These are phyloP conservation scores for Sporothrix euskadiensis DNA, from an alignment of 2,329 filamentous ascomycete genomes.

Conservation along the genomic window DNA sequence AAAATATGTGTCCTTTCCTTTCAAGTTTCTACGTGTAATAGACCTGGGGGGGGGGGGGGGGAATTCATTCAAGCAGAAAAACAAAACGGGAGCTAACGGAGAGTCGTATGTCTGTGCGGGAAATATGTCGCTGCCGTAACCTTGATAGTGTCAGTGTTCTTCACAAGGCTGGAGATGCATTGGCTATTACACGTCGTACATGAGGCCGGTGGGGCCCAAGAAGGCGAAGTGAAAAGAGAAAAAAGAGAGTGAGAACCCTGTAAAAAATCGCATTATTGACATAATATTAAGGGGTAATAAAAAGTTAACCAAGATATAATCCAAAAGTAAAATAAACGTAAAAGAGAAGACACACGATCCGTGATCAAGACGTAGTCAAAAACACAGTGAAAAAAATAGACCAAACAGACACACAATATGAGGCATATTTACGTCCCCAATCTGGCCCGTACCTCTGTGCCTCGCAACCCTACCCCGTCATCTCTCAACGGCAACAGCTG, in stretches of 20 bases:
- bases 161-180: constrained; percentile 6
- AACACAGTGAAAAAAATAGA: neutral
- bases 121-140: neutral
- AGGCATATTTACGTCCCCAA: neutral
- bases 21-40: neutral
- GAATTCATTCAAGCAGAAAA: neutral
- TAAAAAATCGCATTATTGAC: neutral
- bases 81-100: neutral
- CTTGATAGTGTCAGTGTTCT: neutral
- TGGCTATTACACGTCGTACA: neutral
- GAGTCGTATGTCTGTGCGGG: neutral
- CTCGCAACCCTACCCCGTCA: neutral
- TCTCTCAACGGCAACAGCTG: neutral
- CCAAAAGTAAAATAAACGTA: neutral
- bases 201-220: neutral
- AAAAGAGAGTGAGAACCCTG: neutral
- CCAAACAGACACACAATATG: neutral
- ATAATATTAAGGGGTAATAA: constrained; percentile 8
- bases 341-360: neutral
- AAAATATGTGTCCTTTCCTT: neutral
- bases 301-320: neutral
- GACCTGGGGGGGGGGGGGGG: neutral
- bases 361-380: neutral
- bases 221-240: neutral
- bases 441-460: neutral